Percentiles rank a stretch among this genome's conserved stretches.
Conservation (phyloP, 192 early-diverging fungal species). For the Powellomyces hirtus region DNA sequence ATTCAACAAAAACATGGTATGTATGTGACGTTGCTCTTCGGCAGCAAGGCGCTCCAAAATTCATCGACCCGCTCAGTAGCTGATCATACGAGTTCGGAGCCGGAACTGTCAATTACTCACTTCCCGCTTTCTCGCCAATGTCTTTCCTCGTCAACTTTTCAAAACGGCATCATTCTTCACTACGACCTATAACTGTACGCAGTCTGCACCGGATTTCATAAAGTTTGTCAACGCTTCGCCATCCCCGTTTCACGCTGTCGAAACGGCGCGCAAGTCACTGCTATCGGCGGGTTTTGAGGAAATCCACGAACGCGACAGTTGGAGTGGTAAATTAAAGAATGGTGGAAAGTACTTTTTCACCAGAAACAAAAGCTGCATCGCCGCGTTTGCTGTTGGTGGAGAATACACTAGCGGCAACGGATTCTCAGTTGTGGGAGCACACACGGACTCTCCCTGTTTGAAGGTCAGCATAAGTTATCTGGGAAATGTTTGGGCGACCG, state of each 20-base stretch:
- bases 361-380: conserved; percentile 70
- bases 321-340: conserved; percentile 66
- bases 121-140: too few species aligned
- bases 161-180: not conserved
- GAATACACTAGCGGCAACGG: conserved; percentile 60
- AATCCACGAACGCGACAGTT: conserved; percentile 86
- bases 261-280: conserved; percentile 71
- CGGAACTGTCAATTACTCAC: too few species aligned
- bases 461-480: too few species aligned
- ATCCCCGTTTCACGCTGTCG: conserved; percentile 96
- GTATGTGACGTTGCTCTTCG: too few species aligned
- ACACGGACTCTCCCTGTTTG: conserved; percentile 96
- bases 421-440: conserved; percentile 88
- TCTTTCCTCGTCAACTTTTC: not conserved
- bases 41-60: too few species aligned
- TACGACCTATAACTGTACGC: not conserved
- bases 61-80: too few species aligned
- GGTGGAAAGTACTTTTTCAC: conserved; percentile 97
- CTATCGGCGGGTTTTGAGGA: conserved; percentile 76
- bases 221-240: conserved; percentile 89
- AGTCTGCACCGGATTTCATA: conserved; percentile 62
- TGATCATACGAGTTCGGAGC: too few species aligned
- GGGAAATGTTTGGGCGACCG: too few species aligned
- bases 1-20: too few species aligned
- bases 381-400: conserved; percentile 93